phyloP scores from a whole-genome alignment of 768 basidiomycete species.

The Tricholoma flavovirens region DNA sequence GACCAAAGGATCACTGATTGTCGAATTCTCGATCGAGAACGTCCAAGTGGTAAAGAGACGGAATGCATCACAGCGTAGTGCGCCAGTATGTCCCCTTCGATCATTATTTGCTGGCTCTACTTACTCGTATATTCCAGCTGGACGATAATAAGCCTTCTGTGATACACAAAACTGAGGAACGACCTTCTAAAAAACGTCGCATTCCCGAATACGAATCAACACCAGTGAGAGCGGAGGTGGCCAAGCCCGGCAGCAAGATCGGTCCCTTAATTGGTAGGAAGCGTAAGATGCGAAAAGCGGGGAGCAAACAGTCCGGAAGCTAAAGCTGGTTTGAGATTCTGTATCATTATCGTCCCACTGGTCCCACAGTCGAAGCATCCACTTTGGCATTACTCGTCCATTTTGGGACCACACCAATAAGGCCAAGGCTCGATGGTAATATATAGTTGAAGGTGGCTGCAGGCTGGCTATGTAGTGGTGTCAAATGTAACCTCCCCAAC shows the following conservation, averaged over 20 bases:
- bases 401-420: too few relatives aligned
- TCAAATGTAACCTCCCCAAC: too few relatives aligned
- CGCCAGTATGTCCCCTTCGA: constrained; percentile 17
- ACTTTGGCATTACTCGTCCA: too few relatives aligned
- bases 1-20: constrained; percentile 54
- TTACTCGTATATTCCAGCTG: constrained; percentile 3
- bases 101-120: neutral
- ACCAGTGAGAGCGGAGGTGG: constrained; percentile 14
- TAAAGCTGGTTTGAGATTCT: neutral
- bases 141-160: constrained; percentile 6
- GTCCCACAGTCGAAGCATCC: too few relatives aligned
- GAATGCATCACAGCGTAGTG: constrained; percentile 42
- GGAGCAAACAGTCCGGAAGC: constrained; percentile 16
- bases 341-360: neutral
- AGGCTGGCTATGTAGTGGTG: too few relatives aligned
- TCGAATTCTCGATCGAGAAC: constrained; percentile 98
- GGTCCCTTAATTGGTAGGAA: constrained; percentile 79
- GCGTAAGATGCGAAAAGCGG: constrained; percentile 58
- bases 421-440: too few relatives aligned
- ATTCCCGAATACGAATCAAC: constrained; percentile 17
- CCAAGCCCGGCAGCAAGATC: constrained; percentile 36
- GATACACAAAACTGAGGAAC: constrained; percentile 26
- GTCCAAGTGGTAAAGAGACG: constrained; percentile 82
- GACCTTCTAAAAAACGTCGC: constrained; percentile 36
- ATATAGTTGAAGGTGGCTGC: too few relatives aligned